Conservation (phyloP, 2,329 filamentous ascomycete species). For the Talaromyces sp. region DNA sequence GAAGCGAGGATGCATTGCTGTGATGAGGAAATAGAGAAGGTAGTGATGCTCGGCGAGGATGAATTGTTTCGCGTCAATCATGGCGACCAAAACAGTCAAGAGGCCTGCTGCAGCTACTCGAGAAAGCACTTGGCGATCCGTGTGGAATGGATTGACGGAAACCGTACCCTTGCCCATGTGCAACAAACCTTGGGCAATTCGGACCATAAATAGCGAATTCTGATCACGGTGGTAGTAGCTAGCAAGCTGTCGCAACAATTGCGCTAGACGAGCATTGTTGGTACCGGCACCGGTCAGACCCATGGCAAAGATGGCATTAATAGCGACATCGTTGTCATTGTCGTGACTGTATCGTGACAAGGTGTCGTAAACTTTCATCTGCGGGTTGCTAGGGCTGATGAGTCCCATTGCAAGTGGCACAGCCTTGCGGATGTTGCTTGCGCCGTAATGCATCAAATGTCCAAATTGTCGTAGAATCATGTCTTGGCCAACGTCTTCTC, state of each 20-base stretch:
- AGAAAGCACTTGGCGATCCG: conserved; percentile 92
- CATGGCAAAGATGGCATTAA: conserved; percentile 99
- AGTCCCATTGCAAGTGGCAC: conserved; percentile 96
- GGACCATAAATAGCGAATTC: conserved; percentile 97
- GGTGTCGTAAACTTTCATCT: conserved; percentile 99
- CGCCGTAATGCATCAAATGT: conserved; percentile 98
- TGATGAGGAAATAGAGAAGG: conserved; percentile 94
- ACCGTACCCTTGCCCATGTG: conserved; percentile 99
- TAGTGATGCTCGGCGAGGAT: conserved; percentile 75
- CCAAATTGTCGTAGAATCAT: conserved; percentile 98
- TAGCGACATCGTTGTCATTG: conserved; percentile 95
- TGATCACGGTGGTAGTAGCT: conserved; percentile 98
- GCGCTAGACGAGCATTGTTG: conserved; percentile 94
- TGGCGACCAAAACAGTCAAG: conserved; percentile 82
- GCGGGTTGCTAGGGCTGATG: conserved; percentile 94
- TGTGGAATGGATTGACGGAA: conserved; percentile 97
- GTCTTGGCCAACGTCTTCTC: conserved; percentile 95
- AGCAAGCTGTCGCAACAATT: conserved; percentile 88
- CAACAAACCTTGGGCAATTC: conserved; percentile 92
- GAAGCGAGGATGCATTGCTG: conserved; percentile 95
- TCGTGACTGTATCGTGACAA: conserved; percentile 97
- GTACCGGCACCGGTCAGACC: conserved; percentile 93
- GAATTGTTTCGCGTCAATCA: conserved; percentile 93
- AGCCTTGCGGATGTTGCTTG: conserved; percentile 92
- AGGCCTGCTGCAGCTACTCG: conserved; percentile 86